Conservation (phyloP, 768 basidiomycete genomes). For the Mycena crocata region DNA sequence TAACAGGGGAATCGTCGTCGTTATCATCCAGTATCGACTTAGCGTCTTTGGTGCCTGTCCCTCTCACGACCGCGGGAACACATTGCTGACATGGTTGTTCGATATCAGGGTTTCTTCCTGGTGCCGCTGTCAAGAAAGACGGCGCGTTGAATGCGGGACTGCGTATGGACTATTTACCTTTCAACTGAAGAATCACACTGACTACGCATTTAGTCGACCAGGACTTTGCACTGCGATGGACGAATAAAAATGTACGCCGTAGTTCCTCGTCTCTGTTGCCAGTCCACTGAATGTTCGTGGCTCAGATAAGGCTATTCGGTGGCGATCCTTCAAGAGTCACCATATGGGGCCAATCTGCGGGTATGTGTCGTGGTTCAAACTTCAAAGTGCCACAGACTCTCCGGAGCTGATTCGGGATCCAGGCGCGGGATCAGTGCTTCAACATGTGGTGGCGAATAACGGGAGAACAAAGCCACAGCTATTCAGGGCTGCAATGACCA, state of each 20-base stretch:
- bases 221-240: conserved; percentile 5
- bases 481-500: no score
- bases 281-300: neutral
- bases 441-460: conserved; percentile 4
- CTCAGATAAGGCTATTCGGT: neutral
- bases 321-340: neutral
- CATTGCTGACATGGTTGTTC: neutral
- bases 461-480: neutral
- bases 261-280: neutral
- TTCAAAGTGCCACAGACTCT: no score
- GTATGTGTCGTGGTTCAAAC: neutral
- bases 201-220: conserved; percentile 6
- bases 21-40: no score
- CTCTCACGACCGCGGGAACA: neutral
- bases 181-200: neutral
- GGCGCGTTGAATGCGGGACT: conserved; percentile 25
- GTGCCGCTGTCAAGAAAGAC: conserved; percentile 13
- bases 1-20: conserved; percentile 7
- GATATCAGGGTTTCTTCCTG: conserved; percentile 24
- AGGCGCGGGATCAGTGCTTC: conserved; percentile 4
- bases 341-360: neutral
- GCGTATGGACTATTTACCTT: neutral
- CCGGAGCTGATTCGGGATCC: neutral
- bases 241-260: neutral
- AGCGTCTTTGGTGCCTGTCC: neutral